Percentiles rank a stretch among this genome's conserved stretches.
phyloP scores from a whole-genome alignment of 768 basidiomycete species.

The Omphalotus guepiniiformis region DNA sequence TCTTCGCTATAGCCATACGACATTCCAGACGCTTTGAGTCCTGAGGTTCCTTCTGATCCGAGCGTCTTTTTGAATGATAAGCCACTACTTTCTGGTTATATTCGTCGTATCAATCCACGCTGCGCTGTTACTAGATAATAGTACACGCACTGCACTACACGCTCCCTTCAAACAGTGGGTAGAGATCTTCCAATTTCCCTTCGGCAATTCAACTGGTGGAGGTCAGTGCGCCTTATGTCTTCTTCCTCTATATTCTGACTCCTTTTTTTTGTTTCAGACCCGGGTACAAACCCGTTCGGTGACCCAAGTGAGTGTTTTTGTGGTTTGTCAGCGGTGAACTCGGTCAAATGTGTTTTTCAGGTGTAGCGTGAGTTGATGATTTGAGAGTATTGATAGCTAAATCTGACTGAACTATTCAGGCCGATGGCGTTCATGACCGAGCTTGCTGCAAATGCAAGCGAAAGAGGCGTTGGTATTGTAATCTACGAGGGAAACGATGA shows the following conservation, averaged over 20 bases:
- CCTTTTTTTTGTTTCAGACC: neutral
- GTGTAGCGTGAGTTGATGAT: slow-evolving; percentile 3
- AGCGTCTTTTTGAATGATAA: slow-evolving; percentile 60
- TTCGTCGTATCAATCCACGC: neutral
- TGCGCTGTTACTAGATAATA: slow-evolving; percentile 41
- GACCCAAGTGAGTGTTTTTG: slow-evolving; percentile 35
- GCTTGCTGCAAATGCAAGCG: slow-evolving; percentile 61
- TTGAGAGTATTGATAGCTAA: too few species aligned
- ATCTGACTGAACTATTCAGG: slow-evolving; percentile 25
- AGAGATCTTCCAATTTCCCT: slow-evolving; percentile 32
- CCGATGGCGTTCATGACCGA: slow-evolving; percentile 62
- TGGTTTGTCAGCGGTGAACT: too few species aligned
- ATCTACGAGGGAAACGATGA: slow-evolving; percentile 70
- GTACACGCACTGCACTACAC: slow-evolving; percentile 57
- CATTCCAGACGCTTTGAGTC: slow-evolving; percentile 51
- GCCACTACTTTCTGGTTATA: slow-evolving; percentile 10
- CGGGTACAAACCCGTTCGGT: slow-evolving; percentile 16
- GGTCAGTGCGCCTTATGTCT: slow-evolving; percentile 19
- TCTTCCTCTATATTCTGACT: slow-evolving; percentile 2
- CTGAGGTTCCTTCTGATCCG: slow-evolving; percentile 46
- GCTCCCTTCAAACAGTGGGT: slow-evolving; percentile 56
- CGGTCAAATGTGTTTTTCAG: too few species aligned
- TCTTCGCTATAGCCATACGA: slow-evolving; percentile 40
- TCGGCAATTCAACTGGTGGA: slow-evolving; percentile 27
- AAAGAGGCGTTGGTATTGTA: slow-evolving; percentile 44